A percentile compares a stretch with the other conserved stretches of the same genome.
Evolutionary conservation across 2,329 filamentous ascomycete genomes (phyloP).

Genomic region (Teratosphaeria zuluensis): DNA sequence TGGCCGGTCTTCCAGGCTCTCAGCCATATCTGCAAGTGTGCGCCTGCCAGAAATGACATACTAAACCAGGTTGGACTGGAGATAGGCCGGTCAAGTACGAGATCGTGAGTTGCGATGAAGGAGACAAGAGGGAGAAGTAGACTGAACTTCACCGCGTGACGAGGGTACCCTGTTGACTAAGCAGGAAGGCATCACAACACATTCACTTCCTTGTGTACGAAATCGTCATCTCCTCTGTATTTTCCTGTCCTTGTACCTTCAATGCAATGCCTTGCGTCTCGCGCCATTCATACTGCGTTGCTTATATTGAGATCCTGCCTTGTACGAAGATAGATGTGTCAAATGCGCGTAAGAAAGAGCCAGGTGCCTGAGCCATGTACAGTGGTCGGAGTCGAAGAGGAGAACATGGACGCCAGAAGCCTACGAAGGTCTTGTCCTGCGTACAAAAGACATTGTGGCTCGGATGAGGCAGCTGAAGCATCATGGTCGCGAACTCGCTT

Average conservation of each 20-base stretch:
- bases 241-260: background rate
- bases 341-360: too few relatives aligned
- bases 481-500: too few relatives aligned
- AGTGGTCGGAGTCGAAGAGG: too few relatives aligned
- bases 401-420: background rate
- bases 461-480: background rate
- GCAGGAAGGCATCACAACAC: background rate
- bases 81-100: too few relatives aligned
- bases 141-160: too few relatives aligned
- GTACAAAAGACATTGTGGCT: background rate
- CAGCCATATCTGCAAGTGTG: too few relatives aligned
- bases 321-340: too few relatives aligned
- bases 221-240: background rate
- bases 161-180: background rate
- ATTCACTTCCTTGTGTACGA: background rate
- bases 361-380: too few relatives aligned
- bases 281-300: background rate
- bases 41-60: too few relatives aligned
- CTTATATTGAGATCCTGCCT: background rate
- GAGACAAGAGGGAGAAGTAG: background rate
- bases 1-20: too few relatives aligned
- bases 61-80: too few relatives aligned
- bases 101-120: too few relatives aligned
- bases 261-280: background rate
- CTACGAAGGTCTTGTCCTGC: background rate